Conservation (phyloP, 2,329 filamentous ascomycete genomes). For the Hypoxylon sp. region DNA sequence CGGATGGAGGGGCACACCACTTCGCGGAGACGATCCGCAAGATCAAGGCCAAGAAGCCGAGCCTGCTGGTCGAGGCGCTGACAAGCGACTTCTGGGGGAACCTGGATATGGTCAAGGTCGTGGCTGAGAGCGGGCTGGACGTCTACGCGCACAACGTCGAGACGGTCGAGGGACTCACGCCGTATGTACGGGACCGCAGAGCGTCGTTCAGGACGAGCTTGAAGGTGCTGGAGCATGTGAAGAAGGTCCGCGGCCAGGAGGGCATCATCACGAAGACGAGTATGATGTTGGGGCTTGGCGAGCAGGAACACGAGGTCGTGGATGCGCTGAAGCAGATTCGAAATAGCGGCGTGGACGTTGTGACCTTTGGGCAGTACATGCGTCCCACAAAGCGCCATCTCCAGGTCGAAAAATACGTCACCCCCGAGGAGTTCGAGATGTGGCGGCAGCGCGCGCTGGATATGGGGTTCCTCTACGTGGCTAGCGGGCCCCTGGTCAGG, state of each 20-base stretch:
- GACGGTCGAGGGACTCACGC: constrained; percentile 91
- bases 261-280: constrained; percentile 98
- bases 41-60: constrained; percentile 87
- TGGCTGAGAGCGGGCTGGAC: constrained; percentile 90
- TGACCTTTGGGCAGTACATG: constrained; percentile 99
- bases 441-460: constrained; percentile 93
- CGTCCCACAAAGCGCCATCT: constrained; percentile 97
- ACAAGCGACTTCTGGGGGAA: constrained; percentile 92
- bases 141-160: constrained; percentile 98
- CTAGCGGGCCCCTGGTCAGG: constrained; percentile 90
- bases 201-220: constrained; percentile 92
- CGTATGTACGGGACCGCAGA: constrained; percentile 88
- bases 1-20: constrained; percentile 88
- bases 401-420: constrained; percentile 95
- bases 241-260: constrained; percentile 76
- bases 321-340: constrained; percentile 85
- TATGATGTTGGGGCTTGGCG: constrained; percentile 95
- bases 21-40: constrained; percentile 94
- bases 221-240: constrained; percentile 83
- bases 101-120: constrained; percentile 85
- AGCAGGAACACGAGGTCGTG: constrained; percentile 89
- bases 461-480: constrained; percentile 97
- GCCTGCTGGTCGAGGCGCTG: constrained; percentile 84
- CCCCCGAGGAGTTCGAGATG: constrained; percentile 89
- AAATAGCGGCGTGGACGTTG: constrained; percentile 86